Conservation (phyloP, 164 flowering plant genomes). For the Magnolia officinalis region DNA sequence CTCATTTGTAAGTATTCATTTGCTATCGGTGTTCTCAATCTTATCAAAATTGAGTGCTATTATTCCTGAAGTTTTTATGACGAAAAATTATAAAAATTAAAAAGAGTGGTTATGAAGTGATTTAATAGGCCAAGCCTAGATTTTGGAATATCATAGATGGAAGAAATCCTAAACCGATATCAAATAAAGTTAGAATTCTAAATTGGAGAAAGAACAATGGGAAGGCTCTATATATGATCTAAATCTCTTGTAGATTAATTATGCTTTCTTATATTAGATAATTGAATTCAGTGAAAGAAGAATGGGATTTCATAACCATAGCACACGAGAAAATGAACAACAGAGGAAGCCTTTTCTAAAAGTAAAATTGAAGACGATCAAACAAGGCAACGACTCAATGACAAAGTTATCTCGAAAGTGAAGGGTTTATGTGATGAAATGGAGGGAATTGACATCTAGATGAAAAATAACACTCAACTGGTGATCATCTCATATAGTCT, state of each 20-base stretch:
- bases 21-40: too few species aligned
- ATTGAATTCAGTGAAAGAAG: neutral
- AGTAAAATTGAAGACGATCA: neutral
- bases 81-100: neutral
- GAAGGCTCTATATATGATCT: neutral
- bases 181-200: neutral
- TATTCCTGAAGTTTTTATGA: neutral
- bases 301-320: neutral
- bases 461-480: neutral
- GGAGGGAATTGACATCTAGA: neutral
- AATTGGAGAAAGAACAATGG: neutral
- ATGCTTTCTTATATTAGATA: slow-evolving; percentile 1
- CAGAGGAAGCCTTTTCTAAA: neutral
- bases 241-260: neutral
- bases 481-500: too few species aligned
- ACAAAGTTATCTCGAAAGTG: too few species aligned
- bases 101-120: neutral
- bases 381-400: neutral
- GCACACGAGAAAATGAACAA: neutral
- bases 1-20: too few species aligned
- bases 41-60: neutral
- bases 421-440: too few species aligned
- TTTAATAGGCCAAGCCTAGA: neutral
- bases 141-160: neutral
- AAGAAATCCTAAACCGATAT: neutral